phyloP scores from a whole-genome alignment of 805 yeast species.

The Ogataea naganishii region DNA sequence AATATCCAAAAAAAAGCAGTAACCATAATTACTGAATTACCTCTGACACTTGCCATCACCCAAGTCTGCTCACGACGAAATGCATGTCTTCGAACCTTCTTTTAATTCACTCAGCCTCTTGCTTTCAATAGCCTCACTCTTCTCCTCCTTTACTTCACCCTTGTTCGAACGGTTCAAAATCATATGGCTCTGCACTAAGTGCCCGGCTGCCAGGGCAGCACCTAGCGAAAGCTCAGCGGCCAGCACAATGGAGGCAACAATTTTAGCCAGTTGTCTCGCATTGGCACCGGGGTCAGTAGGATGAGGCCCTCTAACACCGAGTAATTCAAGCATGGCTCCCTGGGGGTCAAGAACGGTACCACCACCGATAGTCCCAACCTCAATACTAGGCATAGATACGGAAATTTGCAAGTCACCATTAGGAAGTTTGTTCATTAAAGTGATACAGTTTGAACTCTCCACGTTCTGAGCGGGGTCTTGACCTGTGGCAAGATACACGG shows the following conservation, averaged over 20 bases:
- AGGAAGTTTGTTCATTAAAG: slow-evolving; percentile 73
- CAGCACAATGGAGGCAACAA: slow-evolving; percentile 89
- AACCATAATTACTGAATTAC: too few relatives aligned
- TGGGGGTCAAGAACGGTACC: slow-evolving; percentile 98
- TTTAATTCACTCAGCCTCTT: too few relatives aligned
- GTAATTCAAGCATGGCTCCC: slow-evolving; percentile 87
- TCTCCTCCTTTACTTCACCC: background rate
- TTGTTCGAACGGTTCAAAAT: slow-evolving; percentile 63
- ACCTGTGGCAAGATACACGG: slow-evolving; percentile 89
- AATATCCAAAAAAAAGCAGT: too few relatives aligned
- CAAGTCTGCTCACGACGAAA: too few relatives aligned
- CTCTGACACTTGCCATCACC: too few relatives aligned
- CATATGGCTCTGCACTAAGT: slow-evolving; percentile 96
- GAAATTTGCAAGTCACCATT: slow-evolving; percentile 81
- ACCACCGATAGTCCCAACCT: slow-evolving; percentile 98
- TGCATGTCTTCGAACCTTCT: slow-evolving; percentile 1
- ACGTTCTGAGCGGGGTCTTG: slow-evolving; percentile 99
- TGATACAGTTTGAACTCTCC: slow-evolving; percentile 95
- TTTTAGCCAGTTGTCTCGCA: slow-evolving; percentile 85
- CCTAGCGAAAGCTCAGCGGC: slow-evolving; percentile 94
- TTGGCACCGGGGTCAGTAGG: slow-evolving; percentile 89
- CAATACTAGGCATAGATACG: slow-evolving; percentile 99
- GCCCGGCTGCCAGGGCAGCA: slow-evolving; percentile 97
- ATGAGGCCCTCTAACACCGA: slow-evolving; percentile 95
- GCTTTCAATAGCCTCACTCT: too few relatives aligned